These are phyloP conservation scores for Cucumis melo DNA, from an alignment of 306 rosid species.

Conservation along the genomic window DNA sequence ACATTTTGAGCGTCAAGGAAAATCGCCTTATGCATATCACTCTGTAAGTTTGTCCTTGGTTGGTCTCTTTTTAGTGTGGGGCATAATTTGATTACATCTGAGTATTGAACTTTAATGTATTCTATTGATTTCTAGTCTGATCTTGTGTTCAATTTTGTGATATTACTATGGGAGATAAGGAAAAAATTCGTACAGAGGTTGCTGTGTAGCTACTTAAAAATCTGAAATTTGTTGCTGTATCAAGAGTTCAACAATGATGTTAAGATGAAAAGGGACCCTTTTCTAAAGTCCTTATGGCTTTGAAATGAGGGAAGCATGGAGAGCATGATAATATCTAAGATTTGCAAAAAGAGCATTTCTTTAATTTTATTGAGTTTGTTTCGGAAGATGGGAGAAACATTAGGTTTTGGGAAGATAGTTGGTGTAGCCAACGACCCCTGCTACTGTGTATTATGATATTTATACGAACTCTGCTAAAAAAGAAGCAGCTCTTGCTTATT, in stretches of 20 bases:
- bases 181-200: neutral
- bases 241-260: neutral
- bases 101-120: neutral
- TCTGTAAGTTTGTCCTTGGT: slow-evolving; percentile 40
- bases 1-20: slow-evolving; percentile 87
- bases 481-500: too few species aligned
- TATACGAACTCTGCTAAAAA: too few species aligned
- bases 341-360: neutral
- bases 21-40: slow-evolving; percentile 81
- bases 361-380: too few species aligned
- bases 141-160: neutral
- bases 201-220: neutral
- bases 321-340: neutral
- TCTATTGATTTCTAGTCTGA: neutral
- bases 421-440: too few species aligned
- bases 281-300: neutral
- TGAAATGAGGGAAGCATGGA: neutral
- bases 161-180: neutral
- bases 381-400: too few species aligned
- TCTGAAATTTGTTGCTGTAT: neutral
- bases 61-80: neutral
- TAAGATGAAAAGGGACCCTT: neutral
- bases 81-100: neutral
- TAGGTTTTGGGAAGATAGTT: too few species aligned
- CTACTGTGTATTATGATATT: too few species aligned